Base-by-base conservation (phyloP, 163 green algal species). In the Scenedesmus sp. region DNA sequence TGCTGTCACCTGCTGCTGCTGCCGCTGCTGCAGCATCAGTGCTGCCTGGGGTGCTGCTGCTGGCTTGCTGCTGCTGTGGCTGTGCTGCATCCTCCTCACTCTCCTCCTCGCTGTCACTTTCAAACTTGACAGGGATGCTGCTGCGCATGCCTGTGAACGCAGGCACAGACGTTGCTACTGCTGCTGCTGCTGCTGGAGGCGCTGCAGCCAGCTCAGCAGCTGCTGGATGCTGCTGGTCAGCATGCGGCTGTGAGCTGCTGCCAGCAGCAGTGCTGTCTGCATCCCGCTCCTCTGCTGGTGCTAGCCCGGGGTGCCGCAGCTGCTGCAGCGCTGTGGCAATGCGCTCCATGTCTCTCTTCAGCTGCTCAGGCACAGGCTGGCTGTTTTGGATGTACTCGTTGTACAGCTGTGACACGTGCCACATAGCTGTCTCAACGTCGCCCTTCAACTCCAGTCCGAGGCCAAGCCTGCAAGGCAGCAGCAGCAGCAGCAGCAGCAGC, bases 141-240 rank as follows among this genome's bases (percentile, higher is more conserved):
- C n/a, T 12, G n/a, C 88, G 88, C 60, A 88, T 73, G 79, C 62
- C 87, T 57, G 73, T 91, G 73, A 91, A 57, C 18, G 87, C 52
- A 59, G 34, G 34, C 23, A 55, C 83, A 4, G 86, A 18, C 74
- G 87, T 52, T 85, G 87, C 87, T 70, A 70, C 67, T 26, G 60
- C 18, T 76, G 70, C 70, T 67, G 54, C 87, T 70, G 87, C 87
- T 76, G 87, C 87, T 56, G 67, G 34, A 16, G 87, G 23, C 15
- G 52, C 84, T 89, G 84, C 84, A 10, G 84, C 60, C 34, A 54
- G 54, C 34, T 8, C 84, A 20, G 84, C n/a, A 67, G 85, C 23
- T 62, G 23, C 20, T 59, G 73, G 10, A 70, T 64, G 23, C 59
- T 84, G 81, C 81, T 62, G 66, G 23, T 88, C 46, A 55, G 18